Evolutionary conservation across 2,329 filamentous ascomycete genomes (phyloP).

Genomic region (Diaporthe sp.): DNA sequence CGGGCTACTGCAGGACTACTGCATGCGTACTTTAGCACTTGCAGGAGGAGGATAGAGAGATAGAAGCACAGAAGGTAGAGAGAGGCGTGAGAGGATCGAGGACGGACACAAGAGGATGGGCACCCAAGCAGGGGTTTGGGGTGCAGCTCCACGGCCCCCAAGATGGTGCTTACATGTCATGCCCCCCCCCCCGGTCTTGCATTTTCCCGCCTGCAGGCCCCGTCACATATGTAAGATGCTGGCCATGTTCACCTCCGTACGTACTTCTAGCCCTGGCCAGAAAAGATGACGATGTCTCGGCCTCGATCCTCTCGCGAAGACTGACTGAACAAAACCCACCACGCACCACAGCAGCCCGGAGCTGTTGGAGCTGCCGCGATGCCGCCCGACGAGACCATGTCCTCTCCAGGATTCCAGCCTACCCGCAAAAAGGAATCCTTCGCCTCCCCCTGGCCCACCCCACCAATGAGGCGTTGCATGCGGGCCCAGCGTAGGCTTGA

Average conservation of each 20-base stretch:
- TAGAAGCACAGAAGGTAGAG: too few relatives aligned
- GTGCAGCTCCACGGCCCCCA: conserved; percentile 26
- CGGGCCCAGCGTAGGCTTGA: conserved; percentile 33
- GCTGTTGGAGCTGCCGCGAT: conserved; percentile 18
- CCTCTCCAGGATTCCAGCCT: conserved; percentile 31
- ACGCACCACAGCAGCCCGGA: background rate
- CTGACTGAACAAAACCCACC: conserved; percentile 3
- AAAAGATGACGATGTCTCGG: conserved; percentile 31
- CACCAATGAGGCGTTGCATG: conserved; percentile 36
- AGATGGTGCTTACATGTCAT: conserved; percentile 25
- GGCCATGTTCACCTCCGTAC: background rate
- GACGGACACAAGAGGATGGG: background rate
- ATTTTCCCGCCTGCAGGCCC: conserved; percentile 15
- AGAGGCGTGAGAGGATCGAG: background rate
- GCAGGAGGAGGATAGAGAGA: background rate
- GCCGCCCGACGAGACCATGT: conserved; percentile 24
- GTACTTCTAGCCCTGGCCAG: background rate
- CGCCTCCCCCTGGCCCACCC: conserved; percentile 34
- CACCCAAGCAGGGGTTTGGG: background rate
- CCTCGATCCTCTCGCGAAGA: conserved; percentile 16
- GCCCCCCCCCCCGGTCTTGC: conserved; percentile 1
- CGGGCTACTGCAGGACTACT: conserved; percentile 1
- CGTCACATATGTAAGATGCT: conserved; percentile 4
- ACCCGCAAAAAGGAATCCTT: conserved; percentile 37
- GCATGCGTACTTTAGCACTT: conserved; percentile 1